Evolutionary conservation across 1,139 yeast species (phyloP).

Genomic region (Hemisphaericaspora xylofermentans): DNA sequence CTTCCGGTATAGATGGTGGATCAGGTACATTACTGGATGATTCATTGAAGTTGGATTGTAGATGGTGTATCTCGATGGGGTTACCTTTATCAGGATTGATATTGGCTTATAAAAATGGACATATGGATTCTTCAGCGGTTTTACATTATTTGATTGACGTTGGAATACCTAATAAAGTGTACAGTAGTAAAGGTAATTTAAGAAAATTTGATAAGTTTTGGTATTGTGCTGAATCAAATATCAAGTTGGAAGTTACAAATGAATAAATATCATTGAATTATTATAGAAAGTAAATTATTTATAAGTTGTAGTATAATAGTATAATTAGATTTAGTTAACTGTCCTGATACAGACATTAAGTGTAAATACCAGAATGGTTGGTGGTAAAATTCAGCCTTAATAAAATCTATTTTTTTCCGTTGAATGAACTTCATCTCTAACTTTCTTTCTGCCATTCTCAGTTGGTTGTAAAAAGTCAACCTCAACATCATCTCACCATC

Average conservation of each 20-base stretch:
- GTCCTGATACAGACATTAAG: too few species aligned
- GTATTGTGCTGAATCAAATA: conserved; percentile 38
- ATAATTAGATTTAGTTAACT: too few species aligned
- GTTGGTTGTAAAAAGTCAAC: not conserved
- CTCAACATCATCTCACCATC: not conserved
- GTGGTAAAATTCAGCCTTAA: conserved; percentile 3
- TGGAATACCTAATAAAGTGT: conserved; percentile 63
- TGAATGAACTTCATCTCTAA: too few species aligned
- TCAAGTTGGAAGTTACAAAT: conserved; percentile 22
- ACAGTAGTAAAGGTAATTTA: conserved; percentile 37
- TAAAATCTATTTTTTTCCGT: not conserved
- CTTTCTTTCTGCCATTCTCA: not conserved
- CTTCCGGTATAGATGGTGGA: conserved; percentile 84
- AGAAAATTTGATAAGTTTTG: conserved; percentile 47
- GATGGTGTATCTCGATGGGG: conserved; percentile 69
- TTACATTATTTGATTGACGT: conserved; percentile 68
- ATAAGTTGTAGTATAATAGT: not conserved
- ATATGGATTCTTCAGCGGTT: conserved; percentile 34
- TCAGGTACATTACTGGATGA: conserved; percentile 58
- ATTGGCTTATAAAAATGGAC: conserved; percentile 56
- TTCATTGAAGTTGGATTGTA: conserved; percentile 33
- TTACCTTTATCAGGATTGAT: conserved; percentile 68
- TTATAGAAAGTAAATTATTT: not conserved
- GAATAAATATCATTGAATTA: not conserved
- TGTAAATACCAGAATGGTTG: not conserved